A percentile compares a stretch with the other conserved stretches of the same genome.
phyloP scores from a whole-genome alignment of 306 rosid genomes.

The Hippophae tibetana region DNA sequence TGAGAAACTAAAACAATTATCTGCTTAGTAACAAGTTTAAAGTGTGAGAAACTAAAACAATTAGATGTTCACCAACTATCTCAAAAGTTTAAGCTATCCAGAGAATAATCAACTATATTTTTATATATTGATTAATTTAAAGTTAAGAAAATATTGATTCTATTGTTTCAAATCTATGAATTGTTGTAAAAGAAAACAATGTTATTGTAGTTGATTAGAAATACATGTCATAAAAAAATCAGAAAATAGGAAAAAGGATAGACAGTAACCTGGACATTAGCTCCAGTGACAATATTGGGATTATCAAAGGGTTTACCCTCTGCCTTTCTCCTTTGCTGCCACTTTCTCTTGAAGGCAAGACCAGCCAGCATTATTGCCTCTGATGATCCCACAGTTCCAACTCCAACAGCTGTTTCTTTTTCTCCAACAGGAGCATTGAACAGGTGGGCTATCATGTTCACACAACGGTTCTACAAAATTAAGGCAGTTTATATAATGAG shows the following conservation, averaged over 20 bases:
- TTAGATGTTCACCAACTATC: too few species aligned
- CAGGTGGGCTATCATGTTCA: constrained; percentile 78
- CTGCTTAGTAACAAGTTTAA: too few species aligned
- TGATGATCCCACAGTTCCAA: constrained; percentile 90
- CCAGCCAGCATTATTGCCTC: constrained; percentile 97
- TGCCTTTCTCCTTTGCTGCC: constrained; percentile 68
- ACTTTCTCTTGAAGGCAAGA: constrained; percentile 74
- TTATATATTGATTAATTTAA: too few species aligned
- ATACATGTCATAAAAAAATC: background rate
- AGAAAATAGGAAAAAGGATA: background rate
- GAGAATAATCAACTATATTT: too few species aligned
- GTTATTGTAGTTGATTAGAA: constrained; percentile 1
- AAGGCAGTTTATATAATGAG: background rate
- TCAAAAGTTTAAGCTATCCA: too few species aligned
- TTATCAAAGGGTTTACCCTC: constrained; percentile 68
- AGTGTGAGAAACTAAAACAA: too few species aligned
- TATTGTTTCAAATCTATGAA: background rate
- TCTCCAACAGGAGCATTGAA: constrained; percentile 65
- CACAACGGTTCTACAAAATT: constrained; percentile 73
- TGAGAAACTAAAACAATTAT: too few species aligned
- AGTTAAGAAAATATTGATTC: background rate
- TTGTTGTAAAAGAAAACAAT: background rate
- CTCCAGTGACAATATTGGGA: constrained; percentile 91
- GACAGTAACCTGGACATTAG: constrained; percentile 70
- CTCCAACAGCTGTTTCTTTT: constrained; percentile 62